phyloP scores from a whole-genome alignment of 441 rosid genomes.

The Gossypium davidsonii region DNA sequence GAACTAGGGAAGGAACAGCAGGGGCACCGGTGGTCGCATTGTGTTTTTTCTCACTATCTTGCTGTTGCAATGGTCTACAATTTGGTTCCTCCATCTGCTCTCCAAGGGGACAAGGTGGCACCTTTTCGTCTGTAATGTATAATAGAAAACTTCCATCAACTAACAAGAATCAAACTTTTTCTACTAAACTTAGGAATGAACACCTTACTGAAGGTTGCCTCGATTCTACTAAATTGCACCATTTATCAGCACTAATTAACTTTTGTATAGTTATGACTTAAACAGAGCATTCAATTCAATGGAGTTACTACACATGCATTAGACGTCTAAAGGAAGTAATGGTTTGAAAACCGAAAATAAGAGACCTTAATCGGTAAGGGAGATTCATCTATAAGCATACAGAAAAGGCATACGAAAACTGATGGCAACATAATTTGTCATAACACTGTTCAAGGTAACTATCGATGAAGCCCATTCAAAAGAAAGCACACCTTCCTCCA shows the following conservation, averaged over 20 bases:
- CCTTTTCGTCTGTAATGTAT: not conserved
- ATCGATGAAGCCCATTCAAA: too few species aligned
- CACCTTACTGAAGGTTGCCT: too few species aligned
- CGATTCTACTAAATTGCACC: too few species aligned
- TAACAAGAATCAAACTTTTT: not conserved
- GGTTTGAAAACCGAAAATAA: too few species aligned
- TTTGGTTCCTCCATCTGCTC: not conserved
- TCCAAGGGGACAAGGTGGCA: not conserved
- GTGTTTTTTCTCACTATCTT: not conserved
- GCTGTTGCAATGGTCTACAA: not conserved
- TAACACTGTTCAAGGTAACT: too few species aligned
- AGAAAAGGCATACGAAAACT: not conserved
- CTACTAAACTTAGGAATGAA: too few species aligned
- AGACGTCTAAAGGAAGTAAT: not conserved
- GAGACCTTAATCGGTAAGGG: not conserved
- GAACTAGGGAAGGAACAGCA: not conserved
- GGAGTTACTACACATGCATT: not conserved
- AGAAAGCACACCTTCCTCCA: too few species aligned
- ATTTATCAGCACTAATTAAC: not conserved
- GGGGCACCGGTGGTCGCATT: not conserved
- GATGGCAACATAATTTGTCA: not conserved
- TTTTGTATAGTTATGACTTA: not conserved
- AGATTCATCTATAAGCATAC: too few species aligned
- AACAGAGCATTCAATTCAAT: not conserved
- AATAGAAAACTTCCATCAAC: not conserved